A percentile compares a stretch with the other conserved stretches of the same genome.
phyloP scores from a whole-genome alignment of 176 grass and related monocot genomes.

The Oryza officinalis region DNA sequence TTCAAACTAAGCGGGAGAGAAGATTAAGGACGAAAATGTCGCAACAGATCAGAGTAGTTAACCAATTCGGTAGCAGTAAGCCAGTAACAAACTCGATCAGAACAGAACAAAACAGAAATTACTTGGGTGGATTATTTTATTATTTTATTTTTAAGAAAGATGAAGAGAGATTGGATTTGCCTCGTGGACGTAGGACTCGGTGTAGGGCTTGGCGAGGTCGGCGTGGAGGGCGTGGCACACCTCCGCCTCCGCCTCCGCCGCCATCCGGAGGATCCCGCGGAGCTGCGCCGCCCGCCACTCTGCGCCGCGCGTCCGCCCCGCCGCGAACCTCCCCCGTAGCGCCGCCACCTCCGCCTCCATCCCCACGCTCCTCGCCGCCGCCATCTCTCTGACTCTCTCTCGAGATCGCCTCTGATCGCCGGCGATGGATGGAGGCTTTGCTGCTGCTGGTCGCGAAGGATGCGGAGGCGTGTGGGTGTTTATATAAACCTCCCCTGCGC shows the following conservation, averaged over 20 bases:
- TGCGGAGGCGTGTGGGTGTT: too few species aligned
- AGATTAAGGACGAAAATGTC: too few species aligned
- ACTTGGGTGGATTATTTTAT: background rate
- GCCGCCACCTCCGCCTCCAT: constrained; percentile 38
- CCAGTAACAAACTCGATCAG: background rate
- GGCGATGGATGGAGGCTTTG: too few species aligned
- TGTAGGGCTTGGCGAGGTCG: constrained; percentile 67
- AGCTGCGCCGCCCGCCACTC: constrained; percentile 74
- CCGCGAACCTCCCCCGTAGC: constrained; percentile 44
- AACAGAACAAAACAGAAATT: too few species aligned
- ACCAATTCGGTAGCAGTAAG: too few species aligned
- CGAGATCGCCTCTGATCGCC: too few species aligned
- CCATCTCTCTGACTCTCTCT: background rate
- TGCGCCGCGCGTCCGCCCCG: constrained; percentile 54
- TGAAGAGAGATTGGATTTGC: background rate
- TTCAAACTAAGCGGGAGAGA: too few species aligned
- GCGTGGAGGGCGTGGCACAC: constrained; percentile 58
- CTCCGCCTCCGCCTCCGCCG: constrained; percentile 62
- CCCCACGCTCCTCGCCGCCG: background rate
- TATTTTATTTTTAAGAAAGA: too few species aligned
- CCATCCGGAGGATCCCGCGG: constrained; percentile 49
- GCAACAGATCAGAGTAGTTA: background rate
- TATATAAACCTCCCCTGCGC: too few species aligned
- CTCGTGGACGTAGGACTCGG: constrained; percentile 71
- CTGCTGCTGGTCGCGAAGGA: too few species aligned